phyloP scores from a whole-genome alignment of 2,329 filamentous ascomycete species.

The Dothistroma septosporum region DNA sequence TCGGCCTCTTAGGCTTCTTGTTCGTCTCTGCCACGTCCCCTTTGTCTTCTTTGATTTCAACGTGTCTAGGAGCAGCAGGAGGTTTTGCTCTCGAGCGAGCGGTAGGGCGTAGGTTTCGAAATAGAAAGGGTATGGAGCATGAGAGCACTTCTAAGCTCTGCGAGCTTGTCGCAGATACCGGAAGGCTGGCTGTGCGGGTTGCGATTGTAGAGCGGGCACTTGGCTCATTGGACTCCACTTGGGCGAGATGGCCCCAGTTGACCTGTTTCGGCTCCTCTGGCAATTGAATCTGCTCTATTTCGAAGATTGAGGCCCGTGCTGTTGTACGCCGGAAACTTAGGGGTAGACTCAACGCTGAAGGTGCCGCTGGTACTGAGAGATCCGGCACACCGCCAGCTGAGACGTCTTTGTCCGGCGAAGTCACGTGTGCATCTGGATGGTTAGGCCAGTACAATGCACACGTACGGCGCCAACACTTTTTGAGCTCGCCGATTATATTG shows the following conservation, averaged over 20 bases:
- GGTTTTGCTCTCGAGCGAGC: constrained; percentile 17
- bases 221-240: constrained; percentile 4
- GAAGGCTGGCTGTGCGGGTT: constrained; percentile 34
- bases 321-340: constrained; percentile 23
- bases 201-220: constrained; percentile 17
- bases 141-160: constrained; percentile 56
- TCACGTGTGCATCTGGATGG: constrained; percentile 51
- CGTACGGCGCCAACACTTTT: constrained; percentile 93
- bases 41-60: constrained; percentile 1
- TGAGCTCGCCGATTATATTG: constrained; percentile 89
- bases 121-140: constrained; percentile 53
- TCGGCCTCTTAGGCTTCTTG: constrained; percentile 21
- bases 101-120: constrained; percentile 21
- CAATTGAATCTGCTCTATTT: constrained; percentile 23
- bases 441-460: constrained; percentile 87
- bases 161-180: constrained; percentile 44
- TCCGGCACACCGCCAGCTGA: constrained; percentile 61
- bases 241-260: constrained; percentile 4
- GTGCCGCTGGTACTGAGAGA: constrained; percentile 6
- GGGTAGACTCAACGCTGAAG: constrained; percentile 21
- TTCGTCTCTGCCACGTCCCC: constrained; percentile 7
- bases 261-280: constrained; percentile 14
- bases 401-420: constrained; percentile 62
- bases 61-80: background rate
- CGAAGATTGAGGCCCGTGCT: constrained; percentile 21